Conservation (phyloP, 2,329 filamentous ascomycete genomes). For the Penicillium oxalicum region DNA sequence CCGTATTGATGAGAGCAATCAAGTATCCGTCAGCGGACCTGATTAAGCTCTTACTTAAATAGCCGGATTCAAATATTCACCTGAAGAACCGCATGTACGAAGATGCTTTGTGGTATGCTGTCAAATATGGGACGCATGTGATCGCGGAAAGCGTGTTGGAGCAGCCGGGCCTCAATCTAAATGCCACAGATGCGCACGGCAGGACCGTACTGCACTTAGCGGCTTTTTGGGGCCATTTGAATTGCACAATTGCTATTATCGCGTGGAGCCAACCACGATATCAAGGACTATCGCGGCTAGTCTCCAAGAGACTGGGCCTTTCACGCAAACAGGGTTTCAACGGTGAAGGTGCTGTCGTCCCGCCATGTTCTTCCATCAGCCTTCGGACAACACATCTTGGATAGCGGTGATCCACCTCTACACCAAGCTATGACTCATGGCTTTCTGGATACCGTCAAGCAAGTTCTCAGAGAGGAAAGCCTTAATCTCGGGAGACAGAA, state of each 20-base stretch:
- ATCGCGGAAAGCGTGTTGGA: neutral
- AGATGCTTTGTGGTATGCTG: constrained; percentile 2
- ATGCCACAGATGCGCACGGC: neutral
- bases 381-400: neutral
- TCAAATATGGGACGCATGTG: neutral
- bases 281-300: neutral
- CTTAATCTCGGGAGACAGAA: neutral
- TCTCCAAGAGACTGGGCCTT: neutral
- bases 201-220: neutral
- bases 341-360: neutral
- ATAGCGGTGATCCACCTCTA: neutral
- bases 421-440: neutral
- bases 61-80: neutral
- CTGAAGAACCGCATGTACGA: neutral
- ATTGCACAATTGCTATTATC: neutral
- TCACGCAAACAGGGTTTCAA: neutral
- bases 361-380: neutral
- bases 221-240: neutral
- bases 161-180: neutral
- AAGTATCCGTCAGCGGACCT: constrained; percentile 1
- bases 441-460: neutral
- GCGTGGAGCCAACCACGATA: neutral
- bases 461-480: neutral
- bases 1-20: constrained; percentile 2
- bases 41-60: constrained; percentile 1